Base-by-base conservation (phyloP, 2,329 filamentous ascomycete genomes). In the Fonsecaea nubica region DNA sequence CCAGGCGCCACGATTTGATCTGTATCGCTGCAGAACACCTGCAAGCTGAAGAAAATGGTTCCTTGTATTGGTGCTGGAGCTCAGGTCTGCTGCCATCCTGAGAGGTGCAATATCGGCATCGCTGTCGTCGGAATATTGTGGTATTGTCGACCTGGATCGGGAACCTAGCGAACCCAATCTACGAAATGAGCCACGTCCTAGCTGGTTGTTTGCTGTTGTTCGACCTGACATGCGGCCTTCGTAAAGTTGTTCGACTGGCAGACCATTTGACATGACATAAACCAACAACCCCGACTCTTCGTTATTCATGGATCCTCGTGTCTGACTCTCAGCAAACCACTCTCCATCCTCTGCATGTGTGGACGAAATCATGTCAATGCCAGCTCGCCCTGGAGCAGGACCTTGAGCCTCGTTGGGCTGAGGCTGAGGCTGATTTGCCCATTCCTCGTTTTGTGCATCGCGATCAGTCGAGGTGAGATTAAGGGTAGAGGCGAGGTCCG, bases 401-500 rank as follows among this genome's bases (percentile, higher is more conserved):
- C 35, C 35, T 4, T 48, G 42, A 9, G 18, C 25, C 18, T 58
- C 61, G 56, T 40, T 52, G 25, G 15, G 42, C 33, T 48, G n/a
- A 58, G 58, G 15, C 8, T n/a, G 21, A 9, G 65, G 18, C 15
- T 30, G 48, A n/a, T 18, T 52, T 13, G 57, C 50, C 62, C 62
- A 30, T 65, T 30, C 36, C 15, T 56, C 52, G 21, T 62, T n/a
- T 9, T 35, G 48, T 8, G 56, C 21, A 25, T 18, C 12, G 36
- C 50, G 21, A 32, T 59, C 56, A n/a, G 58, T 48, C 13, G 56
- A 25, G 35, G 45, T 56, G n/a, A 62, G 57, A 30, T 55, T 80
- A 52, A 85, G 77, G 48, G 83, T 84, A 45, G 81, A 76, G 58
- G 84, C 82, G 65, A 85, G 79, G 71, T 84, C 82, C 63, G 83